Conservation (phyloP, 495 filamentous ascomycete species). For the Letharia lupina region DNA sequence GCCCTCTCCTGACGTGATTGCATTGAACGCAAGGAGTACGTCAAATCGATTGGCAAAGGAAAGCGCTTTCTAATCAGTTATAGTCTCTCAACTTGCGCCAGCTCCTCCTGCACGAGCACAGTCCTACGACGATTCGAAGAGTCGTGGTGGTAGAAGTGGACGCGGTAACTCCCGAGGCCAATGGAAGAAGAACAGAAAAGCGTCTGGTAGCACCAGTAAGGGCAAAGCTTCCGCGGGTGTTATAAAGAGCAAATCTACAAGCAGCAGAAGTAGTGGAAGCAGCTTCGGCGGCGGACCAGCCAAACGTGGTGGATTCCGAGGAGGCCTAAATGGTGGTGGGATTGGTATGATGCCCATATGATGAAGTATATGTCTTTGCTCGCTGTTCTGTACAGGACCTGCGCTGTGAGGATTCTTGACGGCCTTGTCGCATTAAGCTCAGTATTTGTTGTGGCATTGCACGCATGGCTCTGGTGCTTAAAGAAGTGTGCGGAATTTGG, state of each 20-base stretch:
- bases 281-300: constrained; percentile 11
- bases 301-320: constrained; percentile 7
- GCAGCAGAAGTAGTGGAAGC: constrained; percentile 20
- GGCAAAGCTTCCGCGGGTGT: constrained; percentile 8
- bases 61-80: background rate
- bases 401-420: constrained; percentile 7
- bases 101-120: constrained; percentile 8
- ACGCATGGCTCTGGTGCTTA: background rate
- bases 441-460: background rate
- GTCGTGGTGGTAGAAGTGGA: constrained; percentile 6
- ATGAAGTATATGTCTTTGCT: constrained; percentile 22
- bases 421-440: background rate
- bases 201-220: constrained; percentile 9
- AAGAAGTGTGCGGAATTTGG: background rate
- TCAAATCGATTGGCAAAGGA: constrained; percentile 5
- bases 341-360: constrained; percentile 38
- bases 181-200: constrained; percentile 11
- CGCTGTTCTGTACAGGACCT: background rate
- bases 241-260: constrained; percentile 16
- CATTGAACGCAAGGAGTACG: constrained; percentile 28
- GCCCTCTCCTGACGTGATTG: constrained; percentile 26
- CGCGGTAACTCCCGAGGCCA: constrained; percentile 9
- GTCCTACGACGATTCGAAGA: background rate
- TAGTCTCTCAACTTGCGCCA: constrained; percentile 15
- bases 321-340: constrained; percentile 23